These are phyloP conservation scores for Annulohypoxylon bovei DNA, from an alignment of 495 filamentous ascomycete species.

Conservation along the genomic window DNA sequence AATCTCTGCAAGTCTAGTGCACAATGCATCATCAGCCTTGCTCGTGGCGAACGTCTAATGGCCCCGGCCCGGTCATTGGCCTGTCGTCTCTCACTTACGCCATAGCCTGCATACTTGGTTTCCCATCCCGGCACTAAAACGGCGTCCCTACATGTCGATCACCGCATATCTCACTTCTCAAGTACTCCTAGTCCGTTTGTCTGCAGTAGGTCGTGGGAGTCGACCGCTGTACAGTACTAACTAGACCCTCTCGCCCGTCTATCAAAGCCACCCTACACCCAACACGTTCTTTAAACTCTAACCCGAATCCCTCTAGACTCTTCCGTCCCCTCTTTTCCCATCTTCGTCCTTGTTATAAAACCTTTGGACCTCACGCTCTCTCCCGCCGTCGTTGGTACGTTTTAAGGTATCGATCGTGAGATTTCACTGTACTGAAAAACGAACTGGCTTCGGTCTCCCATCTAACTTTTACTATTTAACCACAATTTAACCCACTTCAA, in stretches of 20 bases:
- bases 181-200: conserved; percentile 27
- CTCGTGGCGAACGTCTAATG: conserved; percentile 42
- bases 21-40: conserved; percentile 46
- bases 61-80: conserved; percentile 38
- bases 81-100: conserved; percentile 39
- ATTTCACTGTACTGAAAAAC: neutral
- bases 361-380: conserved; percentile 14
- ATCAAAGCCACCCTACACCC: conserved; percentile 34
- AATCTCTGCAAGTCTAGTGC: conserved; percentile 27
- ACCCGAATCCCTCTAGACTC: conserved; percentile 24
- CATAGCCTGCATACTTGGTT: conserved; percentile 48
- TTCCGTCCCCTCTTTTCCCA: conserved; percentile 42
- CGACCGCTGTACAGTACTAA: conserved; percentile 25
- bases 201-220: conserved; percentile 25
- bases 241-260: conserved; percentile 32
- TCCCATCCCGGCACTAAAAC: conserved; percentile 47
- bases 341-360: conserved; percentile 35
- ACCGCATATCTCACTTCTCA: conserved; percentile 36
- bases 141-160: conserved; percentile 51
- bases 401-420: neutral
- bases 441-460: conserved; percentile 16
- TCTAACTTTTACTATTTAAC: neutral
- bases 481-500: neutral
- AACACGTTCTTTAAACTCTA: conserved; percentile 33
- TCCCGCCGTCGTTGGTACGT: neutral